Evolutionary conservation across 2,329 filamentous ascomycete species (phyloP), one percentile per base, ranked within the genome.

Genomic region (Apiospora koreana): DNA sequence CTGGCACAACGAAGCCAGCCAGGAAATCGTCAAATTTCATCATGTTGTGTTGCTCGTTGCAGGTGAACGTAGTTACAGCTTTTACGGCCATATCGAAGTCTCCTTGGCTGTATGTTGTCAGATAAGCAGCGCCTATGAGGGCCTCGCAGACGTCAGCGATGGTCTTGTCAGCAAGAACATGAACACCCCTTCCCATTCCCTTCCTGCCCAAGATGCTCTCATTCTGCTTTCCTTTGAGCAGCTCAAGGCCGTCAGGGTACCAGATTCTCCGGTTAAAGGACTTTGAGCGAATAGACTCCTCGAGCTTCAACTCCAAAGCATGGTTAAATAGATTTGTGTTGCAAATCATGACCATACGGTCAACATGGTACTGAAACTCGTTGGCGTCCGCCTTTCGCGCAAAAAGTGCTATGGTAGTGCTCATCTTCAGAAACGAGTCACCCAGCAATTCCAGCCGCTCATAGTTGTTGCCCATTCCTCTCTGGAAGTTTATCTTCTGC

Each of bases 101-200:
- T 25, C 77, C 78, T 6, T 82, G 75, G 9, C 81, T 76, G 46
- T 80, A 77, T 3, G 81, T 81, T 0, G 85, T 86, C 48, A 92
- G 80, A 68, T 92, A 90, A 0, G 95, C 92, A 2, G 95, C 96
- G 7, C 95, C 96, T 65, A 99, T 98, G 70, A 98, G 83, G 0
- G 96, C 95, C 79, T 98, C 96, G 72, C 94, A 97, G 0, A 98
- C 94, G 80, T 98, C 96, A 3, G 96, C 95, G 76, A 97, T 92
- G 0, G 93, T 92, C 83, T 99, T 99, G 81, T 97, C 93, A 0
- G 91, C 91, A 1, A 99, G 86, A 0, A 83, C 83, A 77, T 98
- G 95, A 12, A 82, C 86, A 7, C 83, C 80, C 35, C 82, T 83
- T 14, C 84, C 80, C 16, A 79, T 75, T 25, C 80, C 84, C 70